Evolutionary conservation across 352 stramenopile genomes (phyloP).

Genomic region (Albugo laibachii): DNA sequence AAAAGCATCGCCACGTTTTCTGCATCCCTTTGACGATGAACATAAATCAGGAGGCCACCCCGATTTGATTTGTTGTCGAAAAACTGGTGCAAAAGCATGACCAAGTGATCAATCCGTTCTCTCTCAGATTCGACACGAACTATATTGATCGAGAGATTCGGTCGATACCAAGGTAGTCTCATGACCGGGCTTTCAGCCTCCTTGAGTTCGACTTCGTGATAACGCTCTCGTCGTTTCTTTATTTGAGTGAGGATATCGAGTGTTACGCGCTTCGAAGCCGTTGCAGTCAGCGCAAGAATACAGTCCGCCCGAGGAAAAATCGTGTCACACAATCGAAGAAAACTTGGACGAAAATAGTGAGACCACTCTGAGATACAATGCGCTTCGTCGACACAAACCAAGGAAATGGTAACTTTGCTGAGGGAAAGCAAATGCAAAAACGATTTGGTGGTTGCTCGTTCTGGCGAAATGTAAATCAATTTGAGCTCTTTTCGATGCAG

Average conservation of each 20-base stretch:
- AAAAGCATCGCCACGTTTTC: slow-evolving; percentile 47
- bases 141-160: slow-evolving; percentile 39
- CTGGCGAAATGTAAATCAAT: slow-evolving; percentile 83
- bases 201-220: not conserved
- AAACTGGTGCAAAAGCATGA: slow-evolving; percentile 11
- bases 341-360: slow-evolving; percentile 86
- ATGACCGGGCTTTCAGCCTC: slow-evolving; percentile 14
- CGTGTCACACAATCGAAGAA: slow-evolving; percentile 26
- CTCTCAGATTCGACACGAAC: slow-evolving; percentile 32
- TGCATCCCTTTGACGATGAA: slow-evolving; percentile 59
- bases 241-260: slow-evolving; percentile 36
- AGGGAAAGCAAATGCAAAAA: slow-evolving; percentile 49
- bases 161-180: slow-evolving; percentile 54
- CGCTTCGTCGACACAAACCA: slow-evolving; percentile 89
- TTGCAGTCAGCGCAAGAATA: slow-evolving; percentile 86
- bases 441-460: slow-evolving; percentile 63
- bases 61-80: slow-evolving; percentile 6
- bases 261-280: slow-evolving; percentile 64
- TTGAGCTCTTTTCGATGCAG: slow-evolving; percentile 38
- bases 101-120: slow-evolving; percentile 19
- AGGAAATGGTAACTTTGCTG: slow-evolving; percentile 24
- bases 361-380: slow-evolving; percentile 92
- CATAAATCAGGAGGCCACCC: slow-evolving; percentile 62
- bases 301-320: slow-evolving; percentile 39
- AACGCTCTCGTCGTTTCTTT: not conserved